These are phyloP conservation scores for Skeletonema grethae DNA, from an alignment of 108 stramenopile genomes.

Conservation along the genomic window DNA sequence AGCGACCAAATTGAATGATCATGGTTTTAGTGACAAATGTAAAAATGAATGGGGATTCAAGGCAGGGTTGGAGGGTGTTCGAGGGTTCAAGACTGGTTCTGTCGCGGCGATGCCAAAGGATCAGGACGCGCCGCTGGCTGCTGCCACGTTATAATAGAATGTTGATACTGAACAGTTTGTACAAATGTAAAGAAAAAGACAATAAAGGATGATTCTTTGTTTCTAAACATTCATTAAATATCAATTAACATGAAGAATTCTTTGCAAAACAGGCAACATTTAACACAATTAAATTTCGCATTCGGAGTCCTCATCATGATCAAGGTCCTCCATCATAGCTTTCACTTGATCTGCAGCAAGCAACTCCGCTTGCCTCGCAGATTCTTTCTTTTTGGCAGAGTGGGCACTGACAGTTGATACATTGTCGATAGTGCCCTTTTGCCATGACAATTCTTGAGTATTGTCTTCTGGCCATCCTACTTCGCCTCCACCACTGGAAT, in stretches of 20 bases:
- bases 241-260: background rate
- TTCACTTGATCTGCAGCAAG: slow-evolving; percentile 68
- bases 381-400: slow-evolving; percentile 19
- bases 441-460: slow-evolving; percentile 41
- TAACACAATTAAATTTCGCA: slow-evolving; percentile 39
- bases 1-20: slow-evolving; percentile 13
- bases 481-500: slow-evolving; percentile 18
- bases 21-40: slow-evolving; percentile 37
- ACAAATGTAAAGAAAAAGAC: background rate
- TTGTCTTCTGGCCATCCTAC: slow-evolving; percentile 38
- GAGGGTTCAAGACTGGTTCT: slow-evolving; percentile 43
- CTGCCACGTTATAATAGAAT: slow-evolving; percentile 3
- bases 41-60: slow-evolving; percentile 40
- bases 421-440: slow-evolving; percentile 31
- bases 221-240: background rate
- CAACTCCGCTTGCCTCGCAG: slow-evolving; percentile 59
- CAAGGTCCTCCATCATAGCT: slow-evolving; percentile 71
- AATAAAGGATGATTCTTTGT: background rate
- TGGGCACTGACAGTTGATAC: slow-evolving; percentile 21
- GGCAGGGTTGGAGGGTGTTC: slow-evolving; percentile 27
- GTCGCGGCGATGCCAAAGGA: slow-evolving; percentile 32
- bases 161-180: slow-evolving; percentile 11
- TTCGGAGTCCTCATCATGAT: slow-evolving; percentile 24
- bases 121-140: background rate
- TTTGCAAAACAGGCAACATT: background rate